Evolutionary conservation across 495 filamentous ascomycete genomes (phyloP).

Genomic region (Hyaloscypha hepaticicola): DNA sequence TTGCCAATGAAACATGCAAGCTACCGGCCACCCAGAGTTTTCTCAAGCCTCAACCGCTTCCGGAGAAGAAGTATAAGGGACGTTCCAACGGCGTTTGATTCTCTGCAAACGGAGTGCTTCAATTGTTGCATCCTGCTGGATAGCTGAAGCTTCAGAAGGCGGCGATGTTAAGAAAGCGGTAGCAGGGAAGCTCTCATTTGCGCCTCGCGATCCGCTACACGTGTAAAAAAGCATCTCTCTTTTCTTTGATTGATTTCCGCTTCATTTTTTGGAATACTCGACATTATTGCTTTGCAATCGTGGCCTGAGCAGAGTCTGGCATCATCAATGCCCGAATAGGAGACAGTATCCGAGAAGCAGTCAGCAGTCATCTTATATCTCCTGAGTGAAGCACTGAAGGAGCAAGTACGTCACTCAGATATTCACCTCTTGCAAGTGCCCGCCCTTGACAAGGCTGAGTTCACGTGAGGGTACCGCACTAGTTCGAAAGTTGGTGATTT

Average conservation of each 20-base stretch:
- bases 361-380: not conserved
- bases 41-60: not conserved
- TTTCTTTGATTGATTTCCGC: no score
- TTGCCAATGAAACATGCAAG: slow-evolving; percentile 1
- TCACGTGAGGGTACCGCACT: not conserved
- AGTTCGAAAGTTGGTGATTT: not conserved
- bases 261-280: no score
- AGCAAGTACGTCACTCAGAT: not conserved
- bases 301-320: no score
- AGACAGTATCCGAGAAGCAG: not conserved
- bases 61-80: not conserved
- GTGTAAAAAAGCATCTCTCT: no score
- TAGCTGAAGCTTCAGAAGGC: not conserved
- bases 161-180: not conserved
- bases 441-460: not conserved
- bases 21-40: not conserved
- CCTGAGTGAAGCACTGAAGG: not conserved
- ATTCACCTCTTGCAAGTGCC: not conserved
- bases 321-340: no score
- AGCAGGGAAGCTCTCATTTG: not conserved
- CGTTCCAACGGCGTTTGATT: not conserved
- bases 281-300: no score
- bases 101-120: not conserved
- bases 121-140: not conserved
- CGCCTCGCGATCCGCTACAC: no score